Evolutionary conservation across 768 basidiomycete genomes (phyloP), one percentile per base, ranked within the genome.

Genomic region (Lactarius sp.): DNA sequence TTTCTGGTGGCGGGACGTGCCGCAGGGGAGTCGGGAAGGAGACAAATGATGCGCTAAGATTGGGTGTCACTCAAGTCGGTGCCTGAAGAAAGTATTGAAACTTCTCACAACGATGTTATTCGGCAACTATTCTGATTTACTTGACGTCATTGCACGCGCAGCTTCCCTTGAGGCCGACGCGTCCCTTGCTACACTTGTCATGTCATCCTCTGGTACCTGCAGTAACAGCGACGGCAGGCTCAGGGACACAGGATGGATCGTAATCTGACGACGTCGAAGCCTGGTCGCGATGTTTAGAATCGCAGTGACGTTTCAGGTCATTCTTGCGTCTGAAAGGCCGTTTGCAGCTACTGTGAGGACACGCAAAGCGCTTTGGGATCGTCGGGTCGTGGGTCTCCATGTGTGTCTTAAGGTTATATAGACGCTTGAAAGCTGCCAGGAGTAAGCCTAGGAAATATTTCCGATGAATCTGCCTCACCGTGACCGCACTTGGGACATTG

Each of bases 361-460:
- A 98, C 52, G 86, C 82, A 72, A 92, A 89, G 6, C 92, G 92
- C 77, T 95, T 98, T 56, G 87, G 77, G 65, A 95, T 82, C 74
- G 92, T 87, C 31, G 95, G 94, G 72, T 96, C 92, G 75, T 98
- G 94, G 4, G 94, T 98, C 27, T 88, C 88, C 83, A 91, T 86
- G 74, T 97, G 94, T 0, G 94, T 95, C 79, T 98, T 98, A 62
- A 98, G 76, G 70, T 98, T 98, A 75, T 91, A 96, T 3, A 92
- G 92, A 31, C 94, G 81, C 12, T 93, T 93, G 69, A 97, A 98
- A 0, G 90, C 95, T 90, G 63, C 20, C 65, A 60, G 66, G 13
- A 62, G 56, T 62, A 59, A 50, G 61, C 39, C 6, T 65, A 52
- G 60, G 64, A 56, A 27, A 62, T 42, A 46, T 50, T 47, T 65